A percentile compares a stretch with the other conserved stretches of the same genome.
phyloP scores from a whole-genome alignment of 2,329 filamentous ascomycete species.

The Pseudocercospora ulei region DNA sequence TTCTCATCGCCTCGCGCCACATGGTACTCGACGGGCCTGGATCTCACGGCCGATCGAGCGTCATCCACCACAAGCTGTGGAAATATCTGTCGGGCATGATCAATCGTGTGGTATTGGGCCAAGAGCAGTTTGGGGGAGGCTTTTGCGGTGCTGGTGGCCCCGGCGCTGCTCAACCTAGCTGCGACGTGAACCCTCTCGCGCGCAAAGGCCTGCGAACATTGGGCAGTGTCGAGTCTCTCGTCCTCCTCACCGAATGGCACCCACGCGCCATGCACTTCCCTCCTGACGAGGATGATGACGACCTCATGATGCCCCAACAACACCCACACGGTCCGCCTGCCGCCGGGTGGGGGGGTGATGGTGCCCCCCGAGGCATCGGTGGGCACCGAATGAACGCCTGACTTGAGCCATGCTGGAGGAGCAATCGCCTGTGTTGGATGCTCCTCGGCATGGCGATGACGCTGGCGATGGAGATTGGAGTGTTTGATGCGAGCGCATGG shows the following conservation, averaged over 20 bases:
- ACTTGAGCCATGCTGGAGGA: conserved; percentile 88
- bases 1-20: conserved; percentile 85
- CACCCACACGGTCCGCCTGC: conserved; percentile 50
- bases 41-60: conserved; percentile 70
- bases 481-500: conserved; percentile 76
- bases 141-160: conserved; percentile 60
- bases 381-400: conserved; percentile 85
- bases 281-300: conserved; percentile 56
- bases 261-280: conserved; percentile 90
- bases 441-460: conserved; percentile 82
- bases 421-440: conserved; percentile 96
- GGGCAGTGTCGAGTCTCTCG: conserved; percentile 85
- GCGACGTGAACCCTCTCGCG: conserved; percentile 52
- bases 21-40: conserved; percentile 69
- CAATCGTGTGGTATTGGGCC: conserved; percentile 86
- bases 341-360: conserved; percentile 49
- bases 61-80: conserved; percentile 94
- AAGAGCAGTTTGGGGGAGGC: conserved; percentile 86
- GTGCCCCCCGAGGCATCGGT: conserved; percentile 53
- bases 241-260: conserved; percentile 96
- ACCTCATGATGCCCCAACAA: conserved; percentile 59
- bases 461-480: conserved; percentile 82
- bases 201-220: conserved; percentile 69
- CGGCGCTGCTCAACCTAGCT: conserved; percentile 48
- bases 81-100: conserved; percentile 91